Conservation (phyloP, 2,329 filamentous ascomycete genomes). For the Colletotrichum magnum region DNA sequence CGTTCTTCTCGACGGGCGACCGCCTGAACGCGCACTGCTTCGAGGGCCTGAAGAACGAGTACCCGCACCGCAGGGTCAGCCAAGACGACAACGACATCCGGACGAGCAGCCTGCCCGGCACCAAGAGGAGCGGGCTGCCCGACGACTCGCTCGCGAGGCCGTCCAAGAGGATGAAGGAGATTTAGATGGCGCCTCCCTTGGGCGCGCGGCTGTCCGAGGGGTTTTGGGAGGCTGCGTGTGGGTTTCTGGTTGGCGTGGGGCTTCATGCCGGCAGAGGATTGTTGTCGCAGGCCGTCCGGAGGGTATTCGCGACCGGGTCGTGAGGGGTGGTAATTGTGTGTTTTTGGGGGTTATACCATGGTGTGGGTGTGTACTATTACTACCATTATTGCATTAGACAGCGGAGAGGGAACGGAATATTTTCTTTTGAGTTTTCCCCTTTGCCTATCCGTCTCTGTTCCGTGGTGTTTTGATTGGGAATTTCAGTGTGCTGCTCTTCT, state of each 20-base stretch:
- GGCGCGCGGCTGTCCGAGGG: background rate
- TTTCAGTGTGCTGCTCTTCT: background rate
- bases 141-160: slow-evolving; percentile 82
- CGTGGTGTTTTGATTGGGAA: background rate
- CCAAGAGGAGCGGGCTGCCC: slow-evolving; percentile 87
- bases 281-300: no score
- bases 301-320: no score
- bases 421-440: no score
- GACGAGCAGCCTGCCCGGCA: slow-evolving; percentile 90
- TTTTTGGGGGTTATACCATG: no score
- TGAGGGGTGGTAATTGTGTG: no score
- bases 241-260: background rate
- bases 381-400: no score
- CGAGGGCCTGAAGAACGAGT: slow-evolving; percentile 88
- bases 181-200: background rate
- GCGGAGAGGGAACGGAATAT: no score
- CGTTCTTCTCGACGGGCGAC: slow-evolving; percentile 85
- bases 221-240: background rate
- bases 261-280: no score
- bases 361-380: no score
- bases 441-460: no score
- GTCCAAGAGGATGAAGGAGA: slow-evolving; percentile 74
- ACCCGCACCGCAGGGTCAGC: slow-evolving; percentile 90
- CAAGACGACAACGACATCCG: slow-evolving; percentile 97
- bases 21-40: slow-evolving; percentile 88